Percentiles rank a stretch among this genome's conserved stretches.
phyloP scores from a whole-genome alignment of 768 basidiomycete genomes.

The Russula foetens region DNA sequence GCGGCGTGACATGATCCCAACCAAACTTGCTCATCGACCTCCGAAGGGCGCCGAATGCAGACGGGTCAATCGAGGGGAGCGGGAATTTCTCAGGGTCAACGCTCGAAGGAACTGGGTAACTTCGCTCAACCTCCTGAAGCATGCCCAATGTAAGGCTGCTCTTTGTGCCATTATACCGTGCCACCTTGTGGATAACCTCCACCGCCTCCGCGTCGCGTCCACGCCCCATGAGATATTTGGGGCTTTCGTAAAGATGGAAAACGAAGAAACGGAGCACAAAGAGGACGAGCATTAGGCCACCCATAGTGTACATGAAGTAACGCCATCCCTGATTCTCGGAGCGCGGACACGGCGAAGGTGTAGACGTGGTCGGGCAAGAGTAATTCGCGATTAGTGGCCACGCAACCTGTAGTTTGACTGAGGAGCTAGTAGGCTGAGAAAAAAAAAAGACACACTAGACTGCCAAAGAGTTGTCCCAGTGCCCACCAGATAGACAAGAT shows the following conservation, averaged over 20 bases:
- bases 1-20: conserved; percentile 35
- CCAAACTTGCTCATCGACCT: conserved; percentile 36
- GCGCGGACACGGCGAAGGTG: conserved; percentile 32
- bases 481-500: conserved; percentile 78
- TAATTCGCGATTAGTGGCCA: conserved; percentile 68
- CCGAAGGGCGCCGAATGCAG: conserved; percentile 30
- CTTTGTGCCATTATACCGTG: conserved; percentile 47
- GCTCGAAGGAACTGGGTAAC: background rate
- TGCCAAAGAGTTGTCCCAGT: conserved; percentile 60
- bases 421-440: background rate
- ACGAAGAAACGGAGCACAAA: conserved; percentile 56
- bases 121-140: conserved; percentile 27
- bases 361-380: conserved; percentile 41
- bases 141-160: conserved; percentile 44
- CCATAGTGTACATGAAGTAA: conserved; percentile 67
- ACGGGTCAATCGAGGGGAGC: conserved; percentile 27
- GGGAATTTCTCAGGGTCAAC: conserved; percentile 13
- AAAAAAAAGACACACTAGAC: conserved; percentile 27
- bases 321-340: conserved; percentile 65
- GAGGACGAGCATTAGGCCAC: conserved; percentile 57
- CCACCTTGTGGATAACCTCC: conserved; percentile 52
- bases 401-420: conserved; percentile 38
- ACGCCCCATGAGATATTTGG: conserved; percentile 63
- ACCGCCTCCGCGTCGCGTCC: conserved; percentile 57
- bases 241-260: conserved; percentile 62